Conservation (phyloP, 2,329 filamentous ascomycete species). For the Chalaropsis ovoidea region DNA sequence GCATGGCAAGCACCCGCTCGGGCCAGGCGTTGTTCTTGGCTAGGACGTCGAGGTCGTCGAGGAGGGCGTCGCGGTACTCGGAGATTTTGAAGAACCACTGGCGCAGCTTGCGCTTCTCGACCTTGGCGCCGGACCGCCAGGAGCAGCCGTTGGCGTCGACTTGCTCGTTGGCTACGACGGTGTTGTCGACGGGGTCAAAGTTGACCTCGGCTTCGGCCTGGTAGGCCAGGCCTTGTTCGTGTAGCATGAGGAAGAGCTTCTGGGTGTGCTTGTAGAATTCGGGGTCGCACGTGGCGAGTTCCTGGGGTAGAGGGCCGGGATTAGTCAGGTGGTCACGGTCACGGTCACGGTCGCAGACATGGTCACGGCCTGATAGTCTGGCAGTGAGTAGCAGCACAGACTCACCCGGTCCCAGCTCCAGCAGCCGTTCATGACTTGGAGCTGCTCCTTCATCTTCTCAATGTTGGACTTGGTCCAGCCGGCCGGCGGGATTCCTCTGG, state of each 20-base stretch:
- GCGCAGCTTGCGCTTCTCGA: slow-evolving; percentile 66
- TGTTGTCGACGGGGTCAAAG: slow-evolving; percentile 81
- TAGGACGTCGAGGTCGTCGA: slow-evolving; percentile 60
- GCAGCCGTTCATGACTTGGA: slow-evolving; percentile 65
- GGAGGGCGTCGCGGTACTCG: slow-evolving; percentile 59
- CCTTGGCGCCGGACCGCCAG: slow-evolving; percentile 77
- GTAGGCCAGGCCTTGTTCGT: slow-evolving; percentile 66
- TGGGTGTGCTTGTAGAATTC: slow-evolving; percentile 86
- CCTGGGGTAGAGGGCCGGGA: slow-evolving; percentile 39
- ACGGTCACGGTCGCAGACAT: too few species aligned
- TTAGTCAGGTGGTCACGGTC: not conserved
- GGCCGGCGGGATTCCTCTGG: slow-evolving; percentile 65
- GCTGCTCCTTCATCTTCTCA: slow-evolving; percentile 70
- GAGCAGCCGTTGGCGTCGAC: slow-evolving; percentile 77
- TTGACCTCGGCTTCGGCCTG: slow-evolving; percentile 78
- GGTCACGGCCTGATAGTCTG: too few species aligned
- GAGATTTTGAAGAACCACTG: slow-evolving; percentile 90
- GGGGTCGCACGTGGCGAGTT: slow-evolving; percentile 74
- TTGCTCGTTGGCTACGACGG: slow-evolving; percentile 85
- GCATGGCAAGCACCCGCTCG: slow-evolving; percentile 70
- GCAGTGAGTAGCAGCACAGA: slow-evolving; percentile 26
- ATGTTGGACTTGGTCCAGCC: slow-evolving; percentile 77
- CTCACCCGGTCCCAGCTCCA: slow-evolving; percentile 77
- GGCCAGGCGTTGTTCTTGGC: slow-evolving; percentile 61
- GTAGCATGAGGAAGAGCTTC: slow-evolving; percentile 67